Base-by-base conservation (phyloP, 2,329 filamentous ascomycete species). In the Neocucurbitaria cava region DNA sequence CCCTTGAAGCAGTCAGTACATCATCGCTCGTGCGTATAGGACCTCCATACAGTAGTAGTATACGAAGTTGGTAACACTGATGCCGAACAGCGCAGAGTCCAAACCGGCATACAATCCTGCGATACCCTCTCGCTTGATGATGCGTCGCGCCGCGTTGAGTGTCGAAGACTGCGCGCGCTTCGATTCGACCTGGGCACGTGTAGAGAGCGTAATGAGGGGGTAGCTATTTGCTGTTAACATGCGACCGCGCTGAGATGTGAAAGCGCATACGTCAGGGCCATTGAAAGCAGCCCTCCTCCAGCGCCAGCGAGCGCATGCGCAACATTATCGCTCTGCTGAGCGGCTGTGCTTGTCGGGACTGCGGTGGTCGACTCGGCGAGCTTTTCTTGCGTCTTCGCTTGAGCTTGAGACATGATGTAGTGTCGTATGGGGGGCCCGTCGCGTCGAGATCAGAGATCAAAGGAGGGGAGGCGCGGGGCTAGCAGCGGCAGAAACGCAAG, bases 61-160 rank as follows among this genome's bases (percentile, higher is more conserved):
- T 43, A 99, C 94, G 75, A 99, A 99, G 82, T 99, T 99, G 69
- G 95, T 99, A 66, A 99, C 89, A 77, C 90, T 95, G 81, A 99
- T 98, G 76, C 95, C 95, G 77, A 99, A 97, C 41, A 99, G 83
- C 46, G 95, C 95, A 59, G 91, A 96, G 77, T 96, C 92, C 55
- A 99, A 86, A 38, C 95, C 95, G 6, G 95, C 88, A 76, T 98
- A 99, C 31, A 99, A 87, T 28, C 95, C 95, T 2, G 86, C 81
- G 52, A 97, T 81, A 68, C 95, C 95, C 79, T 99, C 95, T 66
- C 95, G 90, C 66, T 93, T 89, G 61, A 99, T 85, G 74, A 99
- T 98, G 69, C 88, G 87, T 67, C 88, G 87, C 57, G 95, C 88
- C 28, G 95, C 92, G 64, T 91, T 86, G 67, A 92, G 83, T 69